A percentile compares a stretch with the other conserved stretches of the same genome.
Evolutionary conservation across 2,329 filamentous ascomycete genomes (phyloP).

Genomic region (Byssochlamys sp.): DNA sequence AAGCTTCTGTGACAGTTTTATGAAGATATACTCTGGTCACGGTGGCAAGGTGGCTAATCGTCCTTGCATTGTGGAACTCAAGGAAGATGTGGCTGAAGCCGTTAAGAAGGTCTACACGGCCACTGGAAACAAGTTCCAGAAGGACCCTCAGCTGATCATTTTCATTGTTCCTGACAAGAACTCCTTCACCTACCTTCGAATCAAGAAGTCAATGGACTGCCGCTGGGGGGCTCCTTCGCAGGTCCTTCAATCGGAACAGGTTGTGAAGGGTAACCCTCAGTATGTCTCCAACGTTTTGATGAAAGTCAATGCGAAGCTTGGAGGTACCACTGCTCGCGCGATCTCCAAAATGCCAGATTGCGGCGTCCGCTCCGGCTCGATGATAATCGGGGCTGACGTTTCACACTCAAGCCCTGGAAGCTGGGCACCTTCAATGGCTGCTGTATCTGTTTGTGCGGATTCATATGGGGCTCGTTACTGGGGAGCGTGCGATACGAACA

Average conservation of each 20-base stretch:
- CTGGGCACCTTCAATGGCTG: constrained; percentile 64
- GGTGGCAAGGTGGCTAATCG: constrained; percentile 46
- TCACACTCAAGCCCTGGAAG: constrained; percentile 69
- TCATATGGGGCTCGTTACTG: constrained; percentile 62
- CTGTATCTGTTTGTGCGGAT: constrained; percentile 76
- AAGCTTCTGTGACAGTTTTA: constrained; percentile 52
- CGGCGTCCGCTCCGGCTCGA: constrained; percentile 43
- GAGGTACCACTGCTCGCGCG: constrained; percentile 60
- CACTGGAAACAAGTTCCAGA: constrained; percentile 45
- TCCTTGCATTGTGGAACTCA: constrained; percentile 37
- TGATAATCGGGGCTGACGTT: constrained; percentile 85
- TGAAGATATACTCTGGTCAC: constrained; percentile 51
- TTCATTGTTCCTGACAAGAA: constrained; percentile 67
- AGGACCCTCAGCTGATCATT: constrained; percentile 65
- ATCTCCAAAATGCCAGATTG: constrained; percentile 33
- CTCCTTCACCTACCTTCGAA: constrained; percentile 62
- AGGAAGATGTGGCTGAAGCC: constrained; percentile 42
- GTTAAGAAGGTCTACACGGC: constrained; percentile 48
- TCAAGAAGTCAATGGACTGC: constrained; percentile 85
- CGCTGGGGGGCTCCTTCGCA: constrained; percentile 76
- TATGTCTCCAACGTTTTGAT: constrained; percentile 90
- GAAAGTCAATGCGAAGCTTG: constrained; percentile 95
- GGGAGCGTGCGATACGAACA: constrained; percentile 73
- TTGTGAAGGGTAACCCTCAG: constrained; percentile 60
- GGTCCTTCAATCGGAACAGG: constrained; percentile 63